Percentiles rank a stretch among this genome's conserved stretches.
phyloP scores from a whole-genome alignment of 108 stramenopile species.

The Conticribra weissflogii region DNA sequence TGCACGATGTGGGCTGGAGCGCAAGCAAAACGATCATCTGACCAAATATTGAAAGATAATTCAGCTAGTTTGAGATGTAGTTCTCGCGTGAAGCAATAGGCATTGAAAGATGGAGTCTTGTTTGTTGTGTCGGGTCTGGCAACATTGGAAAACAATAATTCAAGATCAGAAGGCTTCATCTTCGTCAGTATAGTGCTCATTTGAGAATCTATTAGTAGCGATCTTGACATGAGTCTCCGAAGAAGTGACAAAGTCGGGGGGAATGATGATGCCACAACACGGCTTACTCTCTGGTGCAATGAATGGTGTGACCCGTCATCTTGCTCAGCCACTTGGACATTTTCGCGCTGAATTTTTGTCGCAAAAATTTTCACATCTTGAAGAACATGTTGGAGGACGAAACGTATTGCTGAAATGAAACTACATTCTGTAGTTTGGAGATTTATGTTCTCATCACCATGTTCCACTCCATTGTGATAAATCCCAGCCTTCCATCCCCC shows the following conservation, averaged over 20 bases:
- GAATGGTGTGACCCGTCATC: constrained; percentile 5
- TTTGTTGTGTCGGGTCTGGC: not conserved
- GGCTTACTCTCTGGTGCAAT: constrained; percentile 46
- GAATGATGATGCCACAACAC: constrained; percentile 71
- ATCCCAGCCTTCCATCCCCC: constrained; percentile 47
- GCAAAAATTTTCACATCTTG: constrained; percentile 51
- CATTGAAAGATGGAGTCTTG: constrained; percentile 24
- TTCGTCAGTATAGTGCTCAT: constrained; percentile 53
- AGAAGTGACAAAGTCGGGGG: constrained; percentile 67
- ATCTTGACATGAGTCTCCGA: constrained; percentile 60
- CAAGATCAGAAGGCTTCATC: constrained; percentile 57
- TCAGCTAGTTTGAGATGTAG: constrained; percentile 60
- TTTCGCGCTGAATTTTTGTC: constrained; percentile 12
- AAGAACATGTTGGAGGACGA: constrained; percentile 65
- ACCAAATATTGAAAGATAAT: constrained; percentile 54
- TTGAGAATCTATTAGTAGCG: constrained; percentile 53
- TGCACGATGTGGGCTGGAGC: constrained; percentile 69
- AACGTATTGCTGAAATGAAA: constrained; percentile 61
- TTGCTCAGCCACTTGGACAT: constrained; percentile 6
- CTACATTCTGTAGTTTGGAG: constrained; percentile 8
- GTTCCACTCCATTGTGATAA: constrained; percentile 1
- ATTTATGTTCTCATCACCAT: constrained; percentile 6
- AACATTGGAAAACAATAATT: constrained; percentile 21
- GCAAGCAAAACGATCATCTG: constrained; percentile 51
- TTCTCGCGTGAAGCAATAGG: constrained; percentile 39